phyloP scores from a whole-genome alignment of 1,284 basidiomycete genomes.

The Agroathelia rolfsii region DNA sequence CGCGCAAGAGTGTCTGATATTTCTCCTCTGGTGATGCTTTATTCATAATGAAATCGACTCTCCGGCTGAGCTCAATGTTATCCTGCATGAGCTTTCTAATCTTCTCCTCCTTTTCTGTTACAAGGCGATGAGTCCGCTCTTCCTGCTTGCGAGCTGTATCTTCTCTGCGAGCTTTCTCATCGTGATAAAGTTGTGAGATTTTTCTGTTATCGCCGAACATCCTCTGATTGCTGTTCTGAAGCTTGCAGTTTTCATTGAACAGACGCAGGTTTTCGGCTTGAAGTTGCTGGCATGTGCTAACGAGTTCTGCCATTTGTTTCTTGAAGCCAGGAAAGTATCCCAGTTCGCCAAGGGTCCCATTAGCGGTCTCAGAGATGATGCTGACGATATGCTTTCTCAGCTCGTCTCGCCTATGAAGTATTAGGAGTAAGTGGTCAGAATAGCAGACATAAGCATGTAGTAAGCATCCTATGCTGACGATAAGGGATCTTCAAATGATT shows the following conservation, averaged over 20 bases:
- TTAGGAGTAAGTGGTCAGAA: neutral
- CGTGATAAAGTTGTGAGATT: constrained; percentile 12
- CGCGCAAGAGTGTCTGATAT: too few relatives aligned
- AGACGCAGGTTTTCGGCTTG: constrained; percentile 36
- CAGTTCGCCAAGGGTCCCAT: constrained; percentile 37
- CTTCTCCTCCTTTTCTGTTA: constrained; percentile 19
- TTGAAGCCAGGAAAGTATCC: constrained; percentile 33
- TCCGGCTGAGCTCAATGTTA: constrained; percentile 7
- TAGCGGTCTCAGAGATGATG: constrained; percentile 31
- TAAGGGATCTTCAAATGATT: neutral
- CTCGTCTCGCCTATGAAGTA: constrained; percentile 4
- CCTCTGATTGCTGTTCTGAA: constrained; percentile 21
- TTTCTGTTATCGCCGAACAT: constrained; percentile 15
- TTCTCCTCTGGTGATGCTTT: too few relatives aligned
- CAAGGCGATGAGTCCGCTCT: too few relatives aligned
- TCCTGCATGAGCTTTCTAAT: constrained; percentile 14
- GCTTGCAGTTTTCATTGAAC: constrained; percentile 38
- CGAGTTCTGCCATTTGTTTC: constrained; percentile 23
- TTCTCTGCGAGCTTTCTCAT: too few relatives aligned
- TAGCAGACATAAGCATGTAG: neutral
- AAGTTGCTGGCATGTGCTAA: constrained; percentile 15
- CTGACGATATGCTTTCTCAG: constrained; percentile 28
- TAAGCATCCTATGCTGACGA: neutral
- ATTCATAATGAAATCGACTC: too few relatives aligned
- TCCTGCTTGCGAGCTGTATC: too few relatives aligned